These are phyloP conservation scores for Microcera coccophila DNA, from an alignment of 2,329 filamentous ascomycete species.

Conservation along the genomic window DNA sequence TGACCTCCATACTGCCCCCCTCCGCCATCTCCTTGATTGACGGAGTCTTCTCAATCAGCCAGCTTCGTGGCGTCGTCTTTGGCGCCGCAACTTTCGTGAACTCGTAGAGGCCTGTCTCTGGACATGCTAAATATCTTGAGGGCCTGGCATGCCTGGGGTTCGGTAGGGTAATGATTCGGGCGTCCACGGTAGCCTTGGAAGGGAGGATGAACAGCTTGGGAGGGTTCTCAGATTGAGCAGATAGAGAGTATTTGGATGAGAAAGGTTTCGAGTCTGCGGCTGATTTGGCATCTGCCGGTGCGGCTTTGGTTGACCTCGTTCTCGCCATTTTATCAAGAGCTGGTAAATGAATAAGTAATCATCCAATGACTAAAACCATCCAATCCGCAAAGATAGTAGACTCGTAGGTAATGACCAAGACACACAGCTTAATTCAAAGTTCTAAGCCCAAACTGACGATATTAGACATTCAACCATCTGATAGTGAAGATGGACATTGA, in stretches of 20 bases:
- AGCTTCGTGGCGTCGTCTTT: constrained; percentile 55
- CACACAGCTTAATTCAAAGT: too few relatives aligned
- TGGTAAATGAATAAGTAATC: background rate
- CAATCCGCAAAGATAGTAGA: too few relatives aligned
- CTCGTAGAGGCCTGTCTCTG: constrained; percentile 60
- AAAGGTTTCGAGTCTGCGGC: constrained; percentile 27
- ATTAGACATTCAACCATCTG: too few relatives aligned
- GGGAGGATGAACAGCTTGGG: constrained; percentile 60
- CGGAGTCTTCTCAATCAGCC: constrained; percentile 49
- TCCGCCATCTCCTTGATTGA: constrained; percentile 2
- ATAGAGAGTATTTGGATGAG: constrained; percentile 40
- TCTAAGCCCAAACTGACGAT: too few relatives aligned
- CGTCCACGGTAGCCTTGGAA: constrained; percentile 47
- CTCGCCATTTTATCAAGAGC: constrained; percentile 41
- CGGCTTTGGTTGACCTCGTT: constrained; percentile 44
- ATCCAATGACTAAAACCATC: too few relatives aligned
- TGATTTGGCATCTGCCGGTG: constrained; percentile 23
- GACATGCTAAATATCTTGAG: constrained; percentile 60
- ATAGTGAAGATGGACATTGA: too few relatives aligned
- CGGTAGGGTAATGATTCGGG: constrained; percentile 57
- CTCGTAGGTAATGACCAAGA: too few relatives aligned
- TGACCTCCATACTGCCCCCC: constrained; percentile 10
- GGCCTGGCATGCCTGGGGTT: constrained; percentile 55
- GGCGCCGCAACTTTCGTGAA: constrained; percentile 56
- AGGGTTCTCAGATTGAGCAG: constrained; percentile 39